Percentiles rank a stretch among this genome's conserved stretches.
Conservation (phyloP, 2,329 filamentous ascomycete species). For the Diaporthe citrichinensis region DNA sequence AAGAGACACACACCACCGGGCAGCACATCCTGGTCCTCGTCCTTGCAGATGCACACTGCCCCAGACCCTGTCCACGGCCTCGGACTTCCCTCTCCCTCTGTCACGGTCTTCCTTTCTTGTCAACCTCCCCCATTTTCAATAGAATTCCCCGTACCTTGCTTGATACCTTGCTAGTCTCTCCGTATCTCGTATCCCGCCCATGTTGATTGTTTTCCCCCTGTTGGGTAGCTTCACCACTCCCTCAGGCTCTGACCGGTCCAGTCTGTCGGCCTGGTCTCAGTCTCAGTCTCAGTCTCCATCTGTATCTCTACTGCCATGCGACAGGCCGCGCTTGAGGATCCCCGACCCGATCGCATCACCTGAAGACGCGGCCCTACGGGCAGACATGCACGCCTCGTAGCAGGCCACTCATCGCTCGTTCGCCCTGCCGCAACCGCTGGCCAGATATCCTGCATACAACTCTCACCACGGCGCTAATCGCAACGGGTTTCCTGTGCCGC, state of each 20-base stretch:
- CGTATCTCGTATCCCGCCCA: conserved; percentile 31
- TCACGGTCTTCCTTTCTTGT: conserved; percentile 3
- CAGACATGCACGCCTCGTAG: neutral
- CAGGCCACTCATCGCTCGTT: neutral
- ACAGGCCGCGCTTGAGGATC: conserved; percentile 21
- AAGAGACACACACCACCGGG: conserved; percentile 1
- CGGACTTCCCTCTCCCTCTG: conserved; percentile 23
- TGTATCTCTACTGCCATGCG: conserved; percentile 19
- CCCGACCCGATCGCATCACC: conserved; percentile 8
- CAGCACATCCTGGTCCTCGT: conserved; percentile 21
- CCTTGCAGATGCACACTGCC: neutral
- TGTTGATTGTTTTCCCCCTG: neutral
- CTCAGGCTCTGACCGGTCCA: neutral
- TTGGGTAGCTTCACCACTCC: neutral
- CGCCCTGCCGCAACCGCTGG: conserved; percentile 27
- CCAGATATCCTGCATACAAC: conserved; percentile 30
- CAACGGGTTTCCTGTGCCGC: conserved; percentile 36
- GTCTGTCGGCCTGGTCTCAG: neutral
- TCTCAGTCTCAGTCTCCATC: neutral
- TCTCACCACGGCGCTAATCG: conserved; percentile 38
- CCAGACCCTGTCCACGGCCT: conserved; percentile 16
- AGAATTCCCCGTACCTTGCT: conserved; percentile 22
- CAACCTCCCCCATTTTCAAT: conserved; percentile 27
- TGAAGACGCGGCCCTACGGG: conserved; percentile 13
- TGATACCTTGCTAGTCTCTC: conserved; percentile 24